phyloP scores from a whole-genome alignment of 2,329 filamentous ascomycete genomes.

The Fonsecaea monophora region DNA sequence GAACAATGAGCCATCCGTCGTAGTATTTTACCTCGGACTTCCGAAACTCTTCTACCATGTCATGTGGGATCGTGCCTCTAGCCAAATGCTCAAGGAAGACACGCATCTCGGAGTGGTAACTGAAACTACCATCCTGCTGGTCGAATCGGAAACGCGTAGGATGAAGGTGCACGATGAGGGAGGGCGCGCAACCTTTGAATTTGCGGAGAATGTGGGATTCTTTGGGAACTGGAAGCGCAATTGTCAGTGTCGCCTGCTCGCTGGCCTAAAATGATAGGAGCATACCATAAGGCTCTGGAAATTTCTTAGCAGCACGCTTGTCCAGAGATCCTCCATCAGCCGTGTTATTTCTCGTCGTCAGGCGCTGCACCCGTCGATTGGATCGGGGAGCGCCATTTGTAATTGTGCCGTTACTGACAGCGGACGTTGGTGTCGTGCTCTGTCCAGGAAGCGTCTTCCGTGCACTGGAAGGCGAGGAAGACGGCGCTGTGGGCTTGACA shows the following conservation, averaged over 20 bases:
- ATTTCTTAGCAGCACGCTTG: conserved; percentile 47
- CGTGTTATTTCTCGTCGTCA: conserved; percentile 45
- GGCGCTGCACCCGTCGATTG: conserved; percentile 57
- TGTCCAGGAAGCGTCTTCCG: conserved; percentile 63
- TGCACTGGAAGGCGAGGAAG: conserved; percentile 60
- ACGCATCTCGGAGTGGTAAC: conserved; percentile 91
- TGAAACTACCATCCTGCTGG: conserved; percentile 88
- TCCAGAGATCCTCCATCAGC: conserved; percentile 42
- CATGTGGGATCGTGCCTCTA: conserved; percentile 81
- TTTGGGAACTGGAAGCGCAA: conserved; percentile 67
- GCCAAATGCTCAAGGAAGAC: conserved; percentile 78
- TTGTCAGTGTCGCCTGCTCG: conserved; percentile 17
- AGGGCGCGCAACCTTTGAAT: conserved; percentile 74
- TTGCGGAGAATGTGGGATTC: conserved; percentile 82
- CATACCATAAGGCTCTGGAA: conserved; percentile 56
- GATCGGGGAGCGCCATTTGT: conserved; percentile 44
- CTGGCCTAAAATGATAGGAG: not conserved
- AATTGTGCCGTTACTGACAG: conserved; percentile 51
- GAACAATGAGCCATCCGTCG: conserved; percentile 91
- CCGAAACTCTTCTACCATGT: conserved; percentile 80
- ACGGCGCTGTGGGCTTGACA: conserved; percentile 63
- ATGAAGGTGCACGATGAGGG: conserved; percentile 84
- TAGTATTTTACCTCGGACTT: conserved; percentile 80
- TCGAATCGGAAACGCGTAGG: conserved; percentile 89
- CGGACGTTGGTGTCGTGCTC: conserved; percentile 29